These are phyloP conservation scores for Sanghuangporus weigelae DNA, from an alignment of 1,284 basidiomycete genomes.

Conservation along the genomic window DNA sequence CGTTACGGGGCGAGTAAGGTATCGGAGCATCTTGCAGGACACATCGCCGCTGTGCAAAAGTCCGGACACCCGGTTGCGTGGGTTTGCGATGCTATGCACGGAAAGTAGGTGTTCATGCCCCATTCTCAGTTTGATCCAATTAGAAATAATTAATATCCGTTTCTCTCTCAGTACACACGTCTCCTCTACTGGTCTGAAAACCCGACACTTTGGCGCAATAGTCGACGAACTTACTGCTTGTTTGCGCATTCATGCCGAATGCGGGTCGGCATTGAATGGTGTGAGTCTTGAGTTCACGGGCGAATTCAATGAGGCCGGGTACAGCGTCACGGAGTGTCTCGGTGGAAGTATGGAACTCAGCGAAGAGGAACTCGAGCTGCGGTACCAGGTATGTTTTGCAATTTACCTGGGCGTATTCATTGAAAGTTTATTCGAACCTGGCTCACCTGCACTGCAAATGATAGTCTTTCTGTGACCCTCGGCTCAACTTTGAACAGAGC, in stretches of 20 bases:
- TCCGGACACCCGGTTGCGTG: constrained; percentile 87
- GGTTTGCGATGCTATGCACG: constrained; percentile 98
- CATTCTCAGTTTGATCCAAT: not conserved
- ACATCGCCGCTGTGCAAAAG: constrained; percentile 80
- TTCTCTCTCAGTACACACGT: constrained; percentile 63
- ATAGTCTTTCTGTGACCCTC: constrained; percentile 71
- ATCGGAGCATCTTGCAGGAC: constrained; percentile 67
- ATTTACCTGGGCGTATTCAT: not conserved
- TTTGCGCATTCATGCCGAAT: constrained; percentile 73
- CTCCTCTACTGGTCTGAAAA: constrained; percentile 76
- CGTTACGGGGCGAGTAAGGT: constrained; percentile 90
- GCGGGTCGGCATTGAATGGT: constrained; percentile 80
- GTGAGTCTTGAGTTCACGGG: constrained; percentile 96
- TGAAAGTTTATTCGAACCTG: not conserved
- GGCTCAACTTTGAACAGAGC: constrained; percentile 79
- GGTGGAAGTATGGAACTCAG: constrained; percentile 78
- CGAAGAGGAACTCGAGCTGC: constrained; percentile 65
- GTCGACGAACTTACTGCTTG: constrained; percentile 83
- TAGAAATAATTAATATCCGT: not conserved
- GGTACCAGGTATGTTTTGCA: constrained; percentile 58
- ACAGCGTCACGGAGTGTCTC: constrained; percentile 84
- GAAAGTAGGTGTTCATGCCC: constrained; percentile 56
- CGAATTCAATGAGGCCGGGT: constrained; percentile 89
- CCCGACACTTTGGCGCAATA: constrained; percentile 88
- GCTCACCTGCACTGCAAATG: not conserved